Base-by-base conservation (phyloP, 106 monocot genomes). In the Dendrobium huoshanense region DNA sequence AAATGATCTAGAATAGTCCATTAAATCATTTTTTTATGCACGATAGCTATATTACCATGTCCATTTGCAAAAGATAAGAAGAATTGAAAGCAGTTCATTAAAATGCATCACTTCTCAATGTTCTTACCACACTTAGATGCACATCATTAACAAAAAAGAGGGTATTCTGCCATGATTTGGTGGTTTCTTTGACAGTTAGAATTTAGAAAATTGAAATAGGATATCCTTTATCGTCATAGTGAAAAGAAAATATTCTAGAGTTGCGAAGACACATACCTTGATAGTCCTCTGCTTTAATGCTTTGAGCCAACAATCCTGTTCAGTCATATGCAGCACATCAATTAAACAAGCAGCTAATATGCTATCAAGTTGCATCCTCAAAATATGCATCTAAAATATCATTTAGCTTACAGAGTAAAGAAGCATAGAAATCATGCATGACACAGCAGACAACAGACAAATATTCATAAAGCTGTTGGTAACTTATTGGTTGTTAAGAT, bases 271-370 rank as follows among this genome's bases (percentile, higher is more conserved):
- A 59, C 27, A 51, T 79, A 83, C 83, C 83, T 83, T 83, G 83
- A 72, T 83, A 83, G 55, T 83, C 83, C 59, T 83, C 78, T 51
- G 78, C 83, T 18, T 77, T 83, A 55, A 83, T 78, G 58, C 78
- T 83, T 42, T 73, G 73, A 58, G 78, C 72, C 83, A 73, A 83
- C 43, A 83, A 54, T 55, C 83, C 83, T 83, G 78, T 37, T 16
- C 76, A 51, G 11, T 15, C 45, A 76, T 51, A 27, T 47, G 24
- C 27, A 51, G 76, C 16, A 76, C 25, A 25, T 49, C 44, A 29
- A 74, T 74, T 74, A 72, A 78, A 40, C 29, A 29, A 33, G 29
- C 11, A 37, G 11, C 70, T 70, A 72, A 44, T 74, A 44, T 74
- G 19, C 20, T 44, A 43, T 74, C 74, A 74, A 74, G 20, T 20